phyloP scores from a whole-genome alignment of 495 filamentous ascomycete species.

The Choiromyces venosus region DNA sequence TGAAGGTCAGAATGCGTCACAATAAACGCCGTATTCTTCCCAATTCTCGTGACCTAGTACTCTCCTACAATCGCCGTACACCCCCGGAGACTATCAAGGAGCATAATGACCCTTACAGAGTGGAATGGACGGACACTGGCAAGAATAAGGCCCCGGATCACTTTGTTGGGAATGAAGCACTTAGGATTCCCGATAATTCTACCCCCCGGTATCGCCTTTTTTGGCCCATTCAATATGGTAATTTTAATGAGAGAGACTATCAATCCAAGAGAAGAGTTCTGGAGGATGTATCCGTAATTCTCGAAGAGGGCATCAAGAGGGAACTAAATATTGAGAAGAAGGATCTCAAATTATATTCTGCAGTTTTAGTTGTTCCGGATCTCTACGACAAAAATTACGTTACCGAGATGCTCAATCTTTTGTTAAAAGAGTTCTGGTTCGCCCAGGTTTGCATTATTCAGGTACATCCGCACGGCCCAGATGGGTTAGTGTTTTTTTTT shows the following conservation, averaged over 20 bases:
- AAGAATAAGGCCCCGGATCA: constrained; percentile 57
- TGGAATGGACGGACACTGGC: constrained; percentile 87
- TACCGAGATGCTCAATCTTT: constrained; percentile 70
- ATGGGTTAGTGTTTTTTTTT: constrained; percentile 31
- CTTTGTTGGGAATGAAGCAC: constrained; percentile 73
- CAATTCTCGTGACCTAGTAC: constrained; percentile 88
- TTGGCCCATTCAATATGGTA: constrained; percentile 84
- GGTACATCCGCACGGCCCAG: constrained; percentile 10
- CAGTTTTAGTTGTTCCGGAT: constrained; percentile 91
- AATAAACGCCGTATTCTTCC: constrained; percentile 91
- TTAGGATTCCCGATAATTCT: constrained; percentile 84
- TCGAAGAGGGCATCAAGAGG: constrained; percentile 76
- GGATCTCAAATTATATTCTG: constrained; percentile 81
- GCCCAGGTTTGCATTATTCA: constrained; percentile 86
- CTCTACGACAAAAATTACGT: constrained; percentile 93
- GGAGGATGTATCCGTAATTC: constrained; percentile 75
- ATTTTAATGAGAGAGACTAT: constrained; percentile 87
- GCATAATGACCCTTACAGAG: constrained; percentile 85
- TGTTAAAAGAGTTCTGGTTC: constrained; percentile 84
- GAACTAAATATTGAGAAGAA: constrained; percentile 73
- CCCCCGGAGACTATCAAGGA: constrained; percentile 78
- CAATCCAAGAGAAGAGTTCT: constrained; percentile 65
- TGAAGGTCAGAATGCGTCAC: constrained; percentile 81
- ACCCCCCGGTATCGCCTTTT: constrained; percentile 80
- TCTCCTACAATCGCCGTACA: constrained; percentile 81